Conservation (phyloP, 2,329 filamentous ascomycete genomes). For the Hortaea werneckii region DNA sequence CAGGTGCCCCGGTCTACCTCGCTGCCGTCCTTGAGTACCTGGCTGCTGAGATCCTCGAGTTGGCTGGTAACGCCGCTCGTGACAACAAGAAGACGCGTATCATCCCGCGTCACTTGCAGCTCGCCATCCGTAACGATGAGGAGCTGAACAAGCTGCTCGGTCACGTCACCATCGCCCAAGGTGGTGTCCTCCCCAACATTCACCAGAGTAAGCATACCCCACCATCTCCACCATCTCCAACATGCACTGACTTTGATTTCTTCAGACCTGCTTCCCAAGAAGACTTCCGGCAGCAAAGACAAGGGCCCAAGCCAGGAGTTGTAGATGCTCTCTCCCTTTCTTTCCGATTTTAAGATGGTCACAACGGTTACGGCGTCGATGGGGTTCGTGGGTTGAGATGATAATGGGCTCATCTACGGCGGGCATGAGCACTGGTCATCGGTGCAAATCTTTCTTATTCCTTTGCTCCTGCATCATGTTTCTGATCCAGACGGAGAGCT, state of each 20-base stretch:
- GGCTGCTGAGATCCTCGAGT: constrained; percentile 94
- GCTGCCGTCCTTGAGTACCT: constrained; percentile 97
- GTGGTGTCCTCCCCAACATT: constrained; percentile 94
- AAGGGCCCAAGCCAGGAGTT: constrained; percentile 92
- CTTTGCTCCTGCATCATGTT: constrained; percentile 3
- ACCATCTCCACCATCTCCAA: not conserved
- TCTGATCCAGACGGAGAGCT: constrained; percentile 8
- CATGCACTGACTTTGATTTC: not conserved
- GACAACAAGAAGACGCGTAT: constrained; percentile 99
- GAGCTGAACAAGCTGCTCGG: constrained; percentile 98
- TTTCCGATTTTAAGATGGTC: constrained; percentile 10
- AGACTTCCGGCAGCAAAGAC: constrained; percentile 71
- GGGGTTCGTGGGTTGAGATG: constrained; percentile 21
- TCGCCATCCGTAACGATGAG: constrained; percentile 98
- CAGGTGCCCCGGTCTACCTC: constrained; percentile 84
- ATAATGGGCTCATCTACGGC: constrained; percentile 26
- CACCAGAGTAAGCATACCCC: constrained; percentile 68
- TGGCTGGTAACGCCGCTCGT: constrained; percentile 95
- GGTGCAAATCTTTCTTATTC: constrained; percentile 5
- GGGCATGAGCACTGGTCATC: constrained; percentile 20
- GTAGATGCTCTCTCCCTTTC: constrained; percentile 44
- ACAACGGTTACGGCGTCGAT: constrained; percentile 22
- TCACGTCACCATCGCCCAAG: constrained; percentile 93
- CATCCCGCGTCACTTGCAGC: constrained; percentile 96
- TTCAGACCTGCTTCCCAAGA: constrained; percentile 89